Percentiles rank a stretch among this genome's conserved stretches.
phyloP scores from a whole-genome alignment of 2,329 filamentous ascomycete genomes.

The Xylaria sp. region DNA sequence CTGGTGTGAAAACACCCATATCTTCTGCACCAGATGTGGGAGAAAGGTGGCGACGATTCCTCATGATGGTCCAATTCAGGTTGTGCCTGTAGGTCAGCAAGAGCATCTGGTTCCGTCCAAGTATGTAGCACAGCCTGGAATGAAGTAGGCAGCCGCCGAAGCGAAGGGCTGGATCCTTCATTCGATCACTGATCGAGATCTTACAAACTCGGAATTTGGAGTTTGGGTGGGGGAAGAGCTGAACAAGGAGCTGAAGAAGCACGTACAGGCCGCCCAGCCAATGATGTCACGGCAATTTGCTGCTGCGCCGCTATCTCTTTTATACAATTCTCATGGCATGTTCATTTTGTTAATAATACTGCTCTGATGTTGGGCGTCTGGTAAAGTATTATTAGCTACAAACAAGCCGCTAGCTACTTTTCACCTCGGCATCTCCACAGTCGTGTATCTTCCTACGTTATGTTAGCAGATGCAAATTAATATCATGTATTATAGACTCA shows the following conservation, averaged over 20 bases:
- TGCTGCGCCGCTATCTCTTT: background rate
- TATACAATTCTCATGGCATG: background rate
- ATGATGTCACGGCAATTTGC: background rate
- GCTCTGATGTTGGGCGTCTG: too few species aligned
- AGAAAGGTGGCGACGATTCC: constrained; percentile 29
- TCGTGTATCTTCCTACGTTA: background rate
- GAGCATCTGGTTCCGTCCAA: background rate
- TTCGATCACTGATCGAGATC: background rate
- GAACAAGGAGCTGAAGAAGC: background rate
- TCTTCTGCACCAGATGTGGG: constrained; percentile 30
- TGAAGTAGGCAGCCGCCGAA: background rate
- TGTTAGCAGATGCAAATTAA: background rate
- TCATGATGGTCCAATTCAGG: constrained; percentile 28
- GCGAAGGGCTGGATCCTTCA: background rate
- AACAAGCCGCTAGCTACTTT: background rate
- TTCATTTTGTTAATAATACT: background rate
- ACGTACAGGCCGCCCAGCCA: background rate
- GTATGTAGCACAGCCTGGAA: background rate
- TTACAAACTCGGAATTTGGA: background rate
- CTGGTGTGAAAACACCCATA: constrained; percentile 32
- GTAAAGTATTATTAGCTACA: too few species aligned
- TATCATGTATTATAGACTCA: background rate
- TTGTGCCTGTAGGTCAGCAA: background rate
- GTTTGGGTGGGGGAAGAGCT: background rate
- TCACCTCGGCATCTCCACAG: background rate